These are phyloP conservation scores for Scedosporium boydii DNA, from an alignment of 2,329 filamentous ascomycete genomes.

Conservation along the genomic window DNA sequence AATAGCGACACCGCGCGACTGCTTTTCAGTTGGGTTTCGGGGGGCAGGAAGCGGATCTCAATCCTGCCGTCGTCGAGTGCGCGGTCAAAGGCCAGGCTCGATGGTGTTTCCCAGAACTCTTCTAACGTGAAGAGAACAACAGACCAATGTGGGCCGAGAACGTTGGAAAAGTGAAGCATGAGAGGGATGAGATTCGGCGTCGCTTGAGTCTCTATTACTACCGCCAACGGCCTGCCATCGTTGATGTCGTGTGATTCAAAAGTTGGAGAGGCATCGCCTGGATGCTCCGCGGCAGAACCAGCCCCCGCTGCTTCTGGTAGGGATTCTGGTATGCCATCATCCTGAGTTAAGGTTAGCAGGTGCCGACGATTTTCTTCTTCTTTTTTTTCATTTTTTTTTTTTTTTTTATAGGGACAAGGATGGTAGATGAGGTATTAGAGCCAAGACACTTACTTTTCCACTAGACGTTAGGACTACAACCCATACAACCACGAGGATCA, in stretches of 20 bases:
- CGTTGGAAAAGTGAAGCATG: constrained; percentile 27
- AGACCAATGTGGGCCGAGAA: constrained; percentile 33
- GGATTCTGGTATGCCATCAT: neutral
- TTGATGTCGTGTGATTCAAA: neutral
- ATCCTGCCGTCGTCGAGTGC: constrained; percentile 23
- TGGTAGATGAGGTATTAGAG: neutral
- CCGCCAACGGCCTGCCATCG: constrained; percentile 13
- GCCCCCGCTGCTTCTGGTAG: neutral
- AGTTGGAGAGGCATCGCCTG: neutral
- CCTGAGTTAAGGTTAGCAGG: too few relatives aligned
- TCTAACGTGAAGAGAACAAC: constrained; percentile 31
- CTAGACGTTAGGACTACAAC: neutral
- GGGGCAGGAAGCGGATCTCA: constrained; percentile 27
- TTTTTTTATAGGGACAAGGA: neutral
- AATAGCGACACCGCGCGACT: constrained; percentile 25
- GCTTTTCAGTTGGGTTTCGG: constrained; percentile 21
- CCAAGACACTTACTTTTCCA: neutral
- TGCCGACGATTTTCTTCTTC: too few relatives aligned
- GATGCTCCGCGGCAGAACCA: neutral
- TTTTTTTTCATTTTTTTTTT: too few relatives aligned
- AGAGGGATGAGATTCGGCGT: constrained; percentile 22
- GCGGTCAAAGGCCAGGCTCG: constrained; percentile 24
- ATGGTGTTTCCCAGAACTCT: constrained; percentile 14
- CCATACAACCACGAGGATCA: neutral
- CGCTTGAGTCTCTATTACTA: constrained; percentile 24